These are phyloP conservation scores for Euphorbia celastroides DNA, from an alignment of 441 rosid species.

Conservation along the genomic window DNA sequence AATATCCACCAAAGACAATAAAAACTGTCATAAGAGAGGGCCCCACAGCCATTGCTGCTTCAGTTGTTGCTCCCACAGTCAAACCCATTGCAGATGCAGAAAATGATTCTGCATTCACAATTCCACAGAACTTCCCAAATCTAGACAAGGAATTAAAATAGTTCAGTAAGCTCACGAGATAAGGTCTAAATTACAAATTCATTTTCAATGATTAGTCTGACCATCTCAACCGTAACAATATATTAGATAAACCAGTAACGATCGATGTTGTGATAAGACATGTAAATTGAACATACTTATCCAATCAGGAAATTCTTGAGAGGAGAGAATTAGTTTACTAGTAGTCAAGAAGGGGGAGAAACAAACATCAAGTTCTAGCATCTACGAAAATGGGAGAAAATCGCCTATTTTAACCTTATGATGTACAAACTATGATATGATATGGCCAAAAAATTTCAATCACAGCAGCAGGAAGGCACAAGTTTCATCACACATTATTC, in stretches of 20 bases:
- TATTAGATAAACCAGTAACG: not conserved
- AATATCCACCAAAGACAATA: conserved; percentile 91
- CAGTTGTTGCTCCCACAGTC: conserved; percentile 91
- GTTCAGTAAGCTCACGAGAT: no score
- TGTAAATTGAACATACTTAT: not conserved
- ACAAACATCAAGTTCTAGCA: not conserved
- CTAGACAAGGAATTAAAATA: conserved; percentile 31
- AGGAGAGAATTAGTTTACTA: not conserved
- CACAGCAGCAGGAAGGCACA: not conserved
- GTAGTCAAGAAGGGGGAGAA: not conserved
- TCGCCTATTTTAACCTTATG: not conserved
- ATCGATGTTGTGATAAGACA: not conserved
- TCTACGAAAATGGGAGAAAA: not conserved
- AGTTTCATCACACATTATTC: not conserved
- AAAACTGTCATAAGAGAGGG: conserved; percentile 98
- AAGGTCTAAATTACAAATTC: not conserved
- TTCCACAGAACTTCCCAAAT: conserved; percentile 90
- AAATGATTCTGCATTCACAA: conserved; percentile 83
- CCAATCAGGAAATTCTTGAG: not conserved
- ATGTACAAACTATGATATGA: not conserved
- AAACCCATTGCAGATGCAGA: conserved; percentile 99
- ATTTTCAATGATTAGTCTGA: not conserved
- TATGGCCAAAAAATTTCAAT: not conserved
- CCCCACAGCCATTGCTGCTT: conserved; percentile 98
- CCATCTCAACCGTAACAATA: not conserved